Base-by-base conservation (phyloP, 202 grass and related monocot species). In the Carex arenaria region DNA sequence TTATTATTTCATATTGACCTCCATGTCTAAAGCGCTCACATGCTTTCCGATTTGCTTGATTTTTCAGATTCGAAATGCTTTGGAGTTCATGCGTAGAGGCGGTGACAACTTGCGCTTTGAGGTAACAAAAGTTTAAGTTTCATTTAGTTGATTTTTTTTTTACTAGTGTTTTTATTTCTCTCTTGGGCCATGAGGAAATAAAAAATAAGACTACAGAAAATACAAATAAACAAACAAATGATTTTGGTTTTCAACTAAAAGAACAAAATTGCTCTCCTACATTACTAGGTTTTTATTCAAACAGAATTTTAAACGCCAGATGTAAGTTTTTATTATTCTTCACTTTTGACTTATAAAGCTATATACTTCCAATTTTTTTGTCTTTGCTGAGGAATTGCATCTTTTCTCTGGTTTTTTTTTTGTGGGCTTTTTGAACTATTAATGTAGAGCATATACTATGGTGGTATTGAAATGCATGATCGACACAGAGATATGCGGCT, bases 401-500 rank as follows among this genome's bases (percentile, higher is more conserved):
- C 42, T 30, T 49, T 49, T 49, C 10, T 72, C 10, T 34, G 2
- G 3, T 38, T 34, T 63, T 56, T 34, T 5, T 38, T 56, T 22
- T n/a, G 64, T 63, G 31, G 28, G 18, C 42, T 79, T 3, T n/a
- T 81, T 40, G 36, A 31, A 56, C 10, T 78, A 73, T 76, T 40
- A 59, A 49, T 84, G 71, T 61, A 99, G 88, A 90, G 89, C 69
- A 85, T 92, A 72, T 88, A 89, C 83, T 99, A 96, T 72, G 90
- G 88, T 1, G 91, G 93, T 11, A 78, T 87, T 4, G 87, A 99
- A 18, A 86, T 90, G 89, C 91, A 99, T 70, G 97, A 99, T 81
- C 91, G 97, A 75, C 97, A 99, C 87, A 90, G 97, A 79, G 97
- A 99, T 70, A 96, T 99, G 97, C 93, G 97, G 38, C 88, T 99